phyloP scores from a whole-genome alignment of 441 rosid species.

The Raphanus hybrid region DNA sequence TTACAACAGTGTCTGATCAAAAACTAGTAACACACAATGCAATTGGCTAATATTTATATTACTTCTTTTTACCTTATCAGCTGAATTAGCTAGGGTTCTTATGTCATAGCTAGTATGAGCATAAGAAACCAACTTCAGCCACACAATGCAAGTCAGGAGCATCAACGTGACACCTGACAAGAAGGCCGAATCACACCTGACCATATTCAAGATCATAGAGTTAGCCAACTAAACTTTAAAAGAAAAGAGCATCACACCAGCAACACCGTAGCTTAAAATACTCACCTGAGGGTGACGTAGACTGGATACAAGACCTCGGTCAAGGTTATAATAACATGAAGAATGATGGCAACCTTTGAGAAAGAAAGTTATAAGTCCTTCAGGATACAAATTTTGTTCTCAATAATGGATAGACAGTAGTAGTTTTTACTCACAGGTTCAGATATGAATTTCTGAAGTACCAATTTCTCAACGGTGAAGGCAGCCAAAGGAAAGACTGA shows the following conservation, averaged over 20 bases:
- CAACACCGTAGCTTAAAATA: slow-evolving; percentile 19
- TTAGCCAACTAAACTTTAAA: slow-evolving; percentile 14
- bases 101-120: slow-evolving; percentile 73
- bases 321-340: slow-evolving; percentile 75
- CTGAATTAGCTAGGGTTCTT: slow-evolving; percentile 61
- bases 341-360: slow-evolving; percentile 65
- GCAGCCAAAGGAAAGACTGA: slow-evolving; percentile 81
- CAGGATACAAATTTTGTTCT: neutral
- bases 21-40: slow-evolving; percentile 6
- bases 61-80: slow-evolving; percentile 60
- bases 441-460: slow-evolving; percentile 58
- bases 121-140: slow-evolving; percentile 89
- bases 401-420: neutral
- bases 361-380: neutral
- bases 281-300: slow-evolving; percentile 81
- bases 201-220: slow-evolving; percentile 22
- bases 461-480: slow-evolving; percentile 78
- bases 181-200: slow-evolving; percentile 89
- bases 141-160: slow-evolving; percentile 88
- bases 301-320: slow-evolving; percentile 83
- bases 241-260: slow-evolving; percentile 18
- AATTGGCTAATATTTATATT: neutral
- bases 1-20: slow-evolving; percentile 36
- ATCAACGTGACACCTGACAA: slow-evolving; percentile 75
- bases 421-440: slow-evolving; percentile 62